phyloP scores from a whole-genome alignment of 441 rosid species.

The Dalechampia spathulata region DNA sequence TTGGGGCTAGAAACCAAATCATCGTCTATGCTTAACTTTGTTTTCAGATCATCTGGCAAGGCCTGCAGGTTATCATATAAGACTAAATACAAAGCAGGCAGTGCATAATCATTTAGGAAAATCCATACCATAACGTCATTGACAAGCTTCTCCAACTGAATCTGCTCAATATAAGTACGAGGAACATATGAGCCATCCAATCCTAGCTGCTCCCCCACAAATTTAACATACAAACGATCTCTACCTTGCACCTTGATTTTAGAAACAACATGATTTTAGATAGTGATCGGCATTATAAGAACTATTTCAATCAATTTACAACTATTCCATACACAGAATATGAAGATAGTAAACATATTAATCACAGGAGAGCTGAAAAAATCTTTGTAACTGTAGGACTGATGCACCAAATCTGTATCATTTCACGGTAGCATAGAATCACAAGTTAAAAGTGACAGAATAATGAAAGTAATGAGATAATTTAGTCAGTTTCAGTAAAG shows the following conservation, averaged over 20 bases:
- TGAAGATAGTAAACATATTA: neutral
- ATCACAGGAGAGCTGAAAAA: neutral
- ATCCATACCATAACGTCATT: constrained; percentile 88
- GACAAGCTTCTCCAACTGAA: constrained; percentile 95
- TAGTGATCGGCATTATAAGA: constrained; percentile 8
- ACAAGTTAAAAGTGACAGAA: neutral
- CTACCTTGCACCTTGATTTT: constrained; percentile 86
- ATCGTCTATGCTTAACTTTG: constrained; percentile 87
- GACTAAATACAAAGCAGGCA: constrained; percentile 20
- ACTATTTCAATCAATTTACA: neutral
- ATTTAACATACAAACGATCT: constrained; percentile 66
- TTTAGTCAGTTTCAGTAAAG: neutral
- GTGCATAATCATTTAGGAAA: constrained; percentile 10
- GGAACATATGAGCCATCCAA: constrained; percentile 90
- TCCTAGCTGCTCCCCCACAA: constrained; percentile 70
- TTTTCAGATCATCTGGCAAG: constrained; percentile 88
- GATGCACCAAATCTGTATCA: neutral
- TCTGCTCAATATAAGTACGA: constrained; percentile 95
- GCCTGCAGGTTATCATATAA: constrained; percentile 56
- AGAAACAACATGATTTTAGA: constrained; percentile 15
- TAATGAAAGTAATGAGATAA: neutral
- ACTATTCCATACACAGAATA: neutral
- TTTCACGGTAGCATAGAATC: neutral
- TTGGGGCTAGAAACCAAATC: constrained; percentile 87
- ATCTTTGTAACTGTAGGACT: neutral